Base-by-base conservation (phyloP, 257 asterid genomes). In the Gentiana dahurica region DNA sequence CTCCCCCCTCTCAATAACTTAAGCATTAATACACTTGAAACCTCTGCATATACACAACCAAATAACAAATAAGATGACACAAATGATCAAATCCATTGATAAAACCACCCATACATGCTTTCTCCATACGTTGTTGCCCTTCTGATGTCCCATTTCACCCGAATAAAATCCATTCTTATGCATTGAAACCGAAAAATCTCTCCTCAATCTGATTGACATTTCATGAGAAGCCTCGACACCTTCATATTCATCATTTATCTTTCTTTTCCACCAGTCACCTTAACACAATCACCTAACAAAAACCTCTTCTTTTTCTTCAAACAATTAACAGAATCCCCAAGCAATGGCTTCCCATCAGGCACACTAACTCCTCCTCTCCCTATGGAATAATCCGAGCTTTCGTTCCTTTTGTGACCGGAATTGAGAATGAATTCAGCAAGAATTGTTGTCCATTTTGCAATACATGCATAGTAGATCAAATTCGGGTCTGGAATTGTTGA, bases 21-120 rank as follows among this genome's bases (percentile, higher is more conserved):
- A 89, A 60, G 45, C 81, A 9, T 83, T 78, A 49, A 91, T 68
- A 77, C 98, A 91, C 68, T 83, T 75, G 67, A 91, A 75, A 34
- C 98, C 98, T 43, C 84, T 68, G 70, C 98, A 87, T 70, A 91
- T 71, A 73, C 89, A 87, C 75, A 87, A 59, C 98, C 98, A 87
- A 3, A 91, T 70, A 0, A 62, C 73, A 68, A 91, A 87, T 87
- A 91, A 59, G 43, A 79, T 63, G 6, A 62, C 53, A 47, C 98
- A 91, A 24, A 82, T 70, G 59, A 87, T 61, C 74, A 87, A 67
- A 70, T 91, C 97, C 67, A 85, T 77, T 1, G 81, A 79, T 4
- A 91, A 65, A 6, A 57, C 62, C 43, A 57, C 62, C 62, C 62
- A 57, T 24, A 57, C 62, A 57, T 57, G 62, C 62, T 73, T 91